These are phyloP conservation scores for Spathaspora arborariae DNA, from an alignment of 805 yeast species.

Conservation along the genomic window DNA sequence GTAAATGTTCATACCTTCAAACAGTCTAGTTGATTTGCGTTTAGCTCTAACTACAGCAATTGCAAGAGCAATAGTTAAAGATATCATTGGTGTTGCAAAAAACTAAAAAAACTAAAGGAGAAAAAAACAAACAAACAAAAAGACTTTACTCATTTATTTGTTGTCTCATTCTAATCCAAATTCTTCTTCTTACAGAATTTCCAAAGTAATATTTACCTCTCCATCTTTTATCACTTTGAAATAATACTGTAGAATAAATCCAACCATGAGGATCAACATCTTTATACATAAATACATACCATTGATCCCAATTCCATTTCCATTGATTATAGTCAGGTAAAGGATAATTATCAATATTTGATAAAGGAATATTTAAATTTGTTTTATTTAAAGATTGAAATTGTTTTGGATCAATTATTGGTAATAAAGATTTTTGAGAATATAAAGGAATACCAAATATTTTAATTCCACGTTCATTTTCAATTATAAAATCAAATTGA, in stretches of 20 bases:
- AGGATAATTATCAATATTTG: constrained; percentile 33
- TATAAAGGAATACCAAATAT: constrained; percentile 50
- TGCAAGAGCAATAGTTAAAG: constrained; percentile 4
- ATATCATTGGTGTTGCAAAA: constrained; percentile 1
- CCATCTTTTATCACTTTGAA: constrained; percentile 48
- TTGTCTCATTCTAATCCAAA: constrained; percentile 52
- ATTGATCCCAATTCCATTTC: constrained; percentile 65
- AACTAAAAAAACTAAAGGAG: not conserved
- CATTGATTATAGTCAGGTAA: constrained; percentile 54
- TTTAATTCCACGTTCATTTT: constrained; percentile 53
- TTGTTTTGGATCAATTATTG: constrained; percentile 48
- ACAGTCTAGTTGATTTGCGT: not conserved
- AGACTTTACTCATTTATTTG: not conserved
- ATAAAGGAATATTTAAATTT: constrained; percentile 24
- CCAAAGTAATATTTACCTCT: constrained; percentile 57
- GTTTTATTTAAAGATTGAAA: constrained; percentile 44
- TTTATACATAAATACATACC: constrained; percentile 69
- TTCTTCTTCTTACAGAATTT: constrained; percentile 60
- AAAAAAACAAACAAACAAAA: not conserved
- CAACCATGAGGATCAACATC: constrained; percentile 88
- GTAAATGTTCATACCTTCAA: not conserved
- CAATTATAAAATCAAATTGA: constrained; percentile 42
- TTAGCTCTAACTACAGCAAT: not conserved
- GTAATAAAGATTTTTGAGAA: constrained; percentile 42
- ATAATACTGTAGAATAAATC: constrained; percentile 58